Conservation (phyloP, 495 filamentous ascomycete genomes). For the Jackrogersella multiformis region DNA sequence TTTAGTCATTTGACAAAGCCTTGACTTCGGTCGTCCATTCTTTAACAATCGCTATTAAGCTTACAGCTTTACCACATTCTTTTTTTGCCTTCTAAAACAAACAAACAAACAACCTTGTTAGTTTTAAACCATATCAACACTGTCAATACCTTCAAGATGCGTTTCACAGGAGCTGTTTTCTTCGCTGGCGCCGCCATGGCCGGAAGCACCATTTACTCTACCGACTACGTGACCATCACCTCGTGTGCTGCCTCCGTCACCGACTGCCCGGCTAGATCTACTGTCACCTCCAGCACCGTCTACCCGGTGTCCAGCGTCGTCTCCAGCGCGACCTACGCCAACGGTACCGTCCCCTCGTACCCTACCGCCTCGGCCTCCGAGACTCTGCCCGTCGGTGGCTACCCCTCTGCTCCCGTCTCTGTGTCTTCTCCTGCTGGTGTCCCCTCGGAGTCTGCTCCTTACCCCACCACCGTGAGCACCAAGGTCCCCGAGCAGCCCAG, state of each 20-base stretch:
- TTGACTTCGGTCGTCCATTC: conserved; percentile 71
- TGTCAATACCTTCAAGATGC: conserved; percentile 62
- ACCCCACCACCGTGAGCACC: conserved; percentile 31
- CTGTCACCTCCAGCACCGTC: conserved; percentile 52
- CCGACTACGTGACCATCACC: conserved; percentile 66
- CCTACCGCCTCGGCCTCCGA: no score
- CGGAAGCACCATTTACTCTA: conserved; percentile 63
- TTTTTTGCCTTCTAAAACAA: conserved; percentile 43
- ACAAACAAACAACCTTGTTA: conserved; percentile 34
- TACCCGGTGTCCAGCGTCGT: conserved; percentile 48
- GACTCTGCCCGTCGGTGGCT: not conserved
- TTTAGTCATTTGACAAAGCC: conserved; percentile 54
- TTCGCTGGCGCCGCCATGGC: conserved; percentile 63
- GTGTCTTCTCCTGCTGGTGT: conserved; percentile 11
- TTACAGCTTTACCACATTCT: conserved; percentile 55
- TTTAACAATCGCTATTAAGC: conserved; percentile 56
- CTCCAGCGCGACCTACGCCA: not conserved
- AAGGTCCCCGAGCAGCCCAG: conserved; percentile 25
- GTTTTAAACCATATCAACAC: conserved; percentile 47
- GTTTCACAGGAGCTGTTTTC: conserved; percentile 60
- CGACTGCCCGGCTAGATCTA: conserved; percentile 62
- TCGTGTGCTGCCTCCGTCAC: conserved; percentile 60
- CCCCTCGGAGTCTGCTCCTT: conserved; percentile 30
- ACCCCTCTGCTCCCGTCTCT: not conserved
- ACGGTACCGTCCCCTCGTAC: no score